A percentile compares a stretch with the other conserved stretches of the same genome.
Evolutionary conservation across 2,329 filamentous ascomycete genomes (phyloP).

Genomic region (Cladosporium halotolerans): DNA sequence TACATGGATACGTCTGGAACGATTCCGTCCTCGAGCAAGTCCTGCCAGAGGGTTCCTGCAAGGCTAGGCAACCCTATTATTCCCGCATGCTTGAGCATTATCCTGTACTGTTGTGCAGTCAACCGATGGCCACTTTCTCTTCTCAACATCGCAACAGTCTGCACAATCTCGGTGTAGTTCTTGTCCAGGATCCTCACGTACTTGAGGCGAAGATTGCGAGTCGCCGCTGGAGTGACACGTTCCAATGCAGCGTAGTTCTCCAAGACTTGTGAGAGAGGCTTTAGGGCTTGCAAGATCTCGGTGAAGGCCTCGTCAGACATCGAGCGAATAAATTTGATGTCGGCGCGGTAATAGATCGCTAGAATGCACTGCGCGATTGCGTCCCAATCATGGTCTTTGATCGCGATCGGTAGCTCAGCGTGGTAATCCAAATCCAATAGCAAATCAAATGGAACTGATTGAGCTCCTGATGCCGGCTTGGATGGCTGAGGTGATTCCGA

Average conservation of each 20-base stretch:
- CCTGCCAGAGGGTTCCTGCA: slow-evolving; percentile 43
- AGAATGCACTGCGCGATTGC: slow-evolving; percentile 23
- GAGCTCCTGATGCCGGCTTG: no score
- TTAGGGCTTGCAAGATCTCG: slow-evolving; percentile 55
- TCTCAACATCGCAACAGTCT: slow-evolving; percentile 34
- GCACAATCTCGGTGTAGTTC: slow-evolving; percentile 35
- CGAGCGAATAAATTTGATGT: slow-evolving; percentile 24
- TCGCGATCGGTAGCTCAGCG: slow-evolving; percentile 17
- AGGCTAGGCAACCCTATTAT: slow-evolving; percentile 40
- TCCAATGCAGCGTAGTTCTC: slow-evolving; percentile 42
- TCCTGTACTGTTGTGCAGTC: slow-evolving; percentile 44
- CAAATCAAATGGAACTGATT: not conserved
- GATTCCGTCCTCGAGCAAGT: slow-evolving; percentile 35
- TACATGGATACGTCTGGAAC: slow-evolving; percentile 47
- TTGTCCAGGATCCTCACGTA: slow-evolving; percentile 34
- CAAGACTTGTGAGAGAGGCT: slow-evolving; percentile 46
- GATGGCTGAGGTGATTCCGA: no score
- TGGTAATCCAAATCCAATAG: slow-evolving; percentile 23
- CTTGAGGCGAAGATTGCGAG: slow-evolving; percentile 37
- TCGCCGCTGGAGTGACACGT: slow-evolving; percentile 45
- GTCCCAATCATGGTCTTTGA: slow-evolving; percentile 19
- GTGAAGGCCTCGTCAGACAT: slow-evolving; percentile 55
- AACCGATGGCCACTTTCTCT: slow-evolving; percentile 32
- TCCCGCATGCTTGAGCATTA: slow-evolving; percentile 48
- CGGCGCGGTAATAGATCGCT: slow-evolving; percentile 18